phyloP scores from a whole-genome alignment of 225 moss, liverwort and hornwort species.

The Marchantia paleacea region DNA sequence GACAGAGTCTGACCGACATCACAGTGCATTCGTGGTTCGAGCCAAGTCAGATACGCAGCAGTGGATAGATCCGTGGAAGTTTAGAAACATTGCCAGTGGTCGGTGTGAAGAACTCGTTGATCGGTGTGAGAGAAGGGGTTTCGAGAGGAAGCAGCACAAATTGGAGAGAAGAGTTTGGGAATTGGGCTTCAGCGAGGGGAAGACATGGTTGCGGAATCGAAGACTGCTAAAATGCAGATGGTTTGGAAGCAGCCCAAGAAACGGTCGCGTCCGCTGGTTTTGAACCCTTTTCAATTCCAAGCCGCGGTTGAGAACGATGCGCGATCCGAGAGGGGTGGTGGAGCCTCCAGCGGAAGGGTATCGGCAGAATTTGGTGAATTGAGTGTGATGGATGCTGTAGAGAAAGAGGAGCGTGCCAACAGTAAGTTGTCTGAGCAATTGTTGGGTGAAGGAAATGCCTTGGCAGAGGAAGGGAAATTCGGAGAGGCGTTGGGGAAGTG shows the following conservation, averaged over 20 bases:
- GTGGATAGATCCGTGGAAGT: no score
- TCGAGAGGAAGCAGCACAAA: not conserved
- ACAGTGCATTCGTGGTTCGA: no score
- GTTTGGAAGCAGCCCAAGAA: slow-evolving; percentile 53
- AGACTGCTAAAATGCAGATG: slow-evolving; percentile 38
- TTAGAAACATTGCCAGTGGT: no score
- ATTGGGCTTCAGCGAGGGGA: not conserved
- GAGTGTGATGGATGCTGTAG: slow-evolving; percentile 7
- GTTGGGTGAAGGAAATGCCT: slow-evolving; percentile 38
- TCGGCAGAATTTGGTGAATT: slow-evolving; percentile 11
- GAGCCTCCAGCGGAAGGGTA: not conserved
- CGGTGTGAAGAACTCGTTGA: not conserved
- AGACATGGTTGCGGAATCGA: slow-evolving; percentile 6
- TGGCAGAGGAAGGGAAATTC: slow-evolving; percentile 55
- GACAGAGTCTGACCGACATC: no score
- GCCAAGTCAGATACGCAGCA: no score
- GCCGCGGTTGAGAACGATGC: slow-evolving; percentile 26
- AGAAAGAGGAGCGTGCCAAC: slow-evolving; percentile 26
- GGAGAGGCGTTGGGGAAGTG: slow-evolving; percentile 60
- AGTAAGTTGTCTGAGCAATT: slow-evolving; percentile 35
- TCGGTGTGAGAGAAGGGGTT: not conserved
- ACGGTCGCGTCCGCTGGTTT: slow-evolving; percentile 21
- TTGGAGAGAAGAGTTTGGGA: not conserved
- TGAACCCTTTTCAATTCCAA: slow-evolving; percentile 21
- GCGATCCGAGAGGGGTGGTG: not conserved